These are phyloP conservation scores for Populus tomentosa DNA, from an alignment of 441 rosid species.

Conservation along the genomic window DNA sequence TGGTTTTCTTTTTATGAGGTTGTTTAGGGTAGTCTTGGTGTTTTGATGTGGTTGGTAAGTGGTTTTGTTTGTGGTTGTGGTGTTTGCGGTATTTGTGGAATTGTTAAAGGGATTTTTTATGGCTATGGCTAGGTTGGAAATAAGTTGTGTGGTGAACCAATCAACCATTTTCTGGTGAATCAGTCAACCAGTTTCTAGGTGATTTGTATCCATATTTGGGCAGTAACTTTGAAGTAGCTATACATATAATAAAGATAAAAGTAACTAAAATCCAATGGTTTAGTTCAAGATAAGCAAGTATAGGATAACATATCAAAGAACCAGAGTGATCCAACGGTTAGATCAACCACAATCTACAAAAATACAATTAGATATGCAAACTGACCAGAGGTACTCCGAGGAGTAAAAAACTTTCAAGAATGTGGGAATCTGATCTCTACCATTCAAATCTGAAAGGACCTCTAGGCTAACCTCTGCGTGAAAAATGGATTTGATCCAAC, in stretches of 20 bases:
- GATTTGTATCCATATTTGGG: neutral
- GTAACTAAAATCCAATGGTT: no score
- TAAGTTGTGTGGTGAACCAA: fast-evolving
- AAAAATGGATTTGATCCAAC: neutral
- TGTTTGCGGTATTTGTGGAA: neutral
- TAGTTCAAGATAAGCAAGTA: no score
- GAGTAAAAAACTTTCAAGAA: neutral
- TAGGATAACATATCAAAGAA: no score
- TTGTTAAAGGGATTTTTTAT: neutral
- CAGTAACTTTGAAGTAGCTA: neutral
- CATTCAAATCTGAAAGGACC: no score
- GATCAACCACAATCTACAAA: no score
- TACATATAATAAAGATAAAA: no score
- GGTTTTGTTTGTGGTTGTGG: neutral
- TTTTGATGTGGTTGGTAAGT: no score
- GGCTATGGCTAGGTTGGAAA: neutral
- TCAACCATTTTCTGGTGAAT: no score
- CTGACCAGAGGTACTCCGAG: fast-evolving
- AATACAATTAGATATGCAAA: no score
- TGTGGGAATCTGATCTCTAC: neutral
- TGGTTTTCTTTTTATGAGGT: no score
- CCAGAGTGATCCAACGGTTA: neutral
- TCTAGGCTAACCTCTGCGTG: fast-evolving
- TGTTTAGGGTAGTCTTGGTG: neutral
- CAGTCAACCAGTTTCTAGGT: neutral